phyloP scores from a whole-genome alignment of 2,329 filamentous ascomycete genomes.

The Colletotrichum sp. region DNA sequence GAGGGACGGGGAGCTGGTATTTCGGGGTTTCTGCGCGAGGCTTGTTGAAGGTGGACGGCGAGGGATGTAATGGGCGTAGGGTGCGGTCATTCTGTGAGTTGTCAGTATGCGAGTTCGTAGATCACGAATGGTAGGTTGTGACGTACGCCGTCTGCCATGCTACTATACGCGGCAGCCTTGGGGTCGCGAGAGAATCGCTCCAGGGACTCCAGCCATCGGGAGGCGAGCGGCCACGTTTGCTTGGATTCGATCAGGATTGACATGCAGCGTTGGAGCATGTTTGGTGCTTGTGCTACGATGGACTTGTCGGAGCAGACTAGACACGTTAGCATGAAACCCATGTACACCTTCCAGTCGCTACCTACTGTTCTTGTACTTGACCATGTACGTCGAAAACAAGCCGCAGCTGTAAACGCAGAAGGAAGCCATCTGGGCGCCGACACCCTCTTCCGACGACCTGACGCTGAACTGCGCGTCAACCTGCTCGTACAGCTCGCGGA shows the following conservation, averaged over 20 bases:
- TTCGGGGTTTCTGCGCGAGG: slow-evolving; percentile 19
- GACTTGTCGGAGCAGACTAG: slow-evolving; percentile 46
- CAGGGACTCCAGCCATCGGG: slow-evolving; percentile 56
- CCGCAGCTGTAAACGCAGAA: slow-evolving; percentile 63
- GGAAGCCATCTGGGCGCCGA: slow-evolving; percentile 59
- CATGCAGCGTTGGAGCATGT: slow-evolving; percentile 51
- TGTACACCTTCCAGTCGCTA: background rate
- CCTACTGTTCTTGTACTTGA: slow-evolving; percentile 56
- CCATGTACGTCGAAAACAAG: slow-evolving; percentile 55
- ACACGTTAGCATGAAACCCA: slow-evolving; percentile 5
- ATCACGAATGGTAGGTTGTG: background rate
- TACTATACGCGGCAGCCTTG: slow-evolving; percentile 41
- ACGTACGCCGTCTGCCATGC: slow-evolving; percentile 53
- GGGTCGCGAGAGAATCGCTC: slow-evolving; percentile 52
- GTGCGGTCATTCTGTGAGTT: slow-evolving; percentile 32
- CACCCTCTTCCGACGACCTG: slow-evolving; percentile 49
- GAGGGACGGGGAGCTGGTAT: slow-evolving; percentile 7
- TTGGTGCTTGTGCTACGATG: slow-evolving; percentile 44
- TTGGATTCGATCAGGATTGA: slow-evolving; percentile 52
- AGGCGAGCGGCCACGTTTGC: slow-evolving; percentile 57
- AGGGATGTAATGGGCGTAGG: slow-evolving; percentile 25
- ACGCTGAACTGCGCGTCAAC: slow-evolving; percentile 56
- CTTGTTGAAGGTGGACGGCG: slow-evolving; percentile 24
- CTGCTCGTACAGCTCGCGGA: slow-evolving; percentile 52
- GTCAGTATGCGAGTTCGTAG: background rate